Conservation (phyloP, 768 basidiomycete species). For the Lactarius vividus region DNA sequence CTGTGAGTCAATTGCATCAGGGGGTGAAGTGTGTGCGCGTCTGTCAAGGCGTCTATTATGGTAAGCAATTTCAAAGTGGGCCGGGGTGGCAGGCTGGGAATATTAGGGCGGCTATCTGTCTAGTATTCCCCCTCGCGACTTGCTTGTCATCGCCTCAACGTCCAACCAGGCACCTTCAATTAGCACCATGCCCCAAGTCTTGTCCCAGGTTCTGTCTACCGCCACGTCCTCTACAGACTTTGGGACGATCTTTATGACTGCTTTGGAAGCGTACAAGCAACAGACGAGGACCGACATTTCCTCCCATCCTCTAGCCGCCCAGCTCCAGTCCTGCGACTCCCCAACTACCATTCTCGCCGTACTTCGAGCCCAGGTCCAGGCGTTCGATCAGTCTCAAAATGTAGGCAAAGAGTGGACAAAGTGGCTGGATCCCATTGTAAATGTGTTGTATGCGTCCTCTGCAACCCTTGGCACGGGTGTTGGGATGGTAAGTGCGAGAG, state of each 20-base stretch:
- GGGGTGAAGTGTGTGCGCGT: too few species aligned
- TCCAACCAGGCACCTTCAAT: background rate
- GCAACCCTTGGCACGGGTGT: background rate
- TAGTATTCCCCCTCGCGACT: too few species aligned
- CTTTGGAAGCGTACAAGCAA: background rate
- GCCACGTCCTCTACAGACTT: background rate
- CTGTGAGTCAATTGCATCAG: too few species aligned
- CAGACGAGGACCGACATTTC: background rate
- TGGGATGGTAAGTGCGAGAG: background rate
- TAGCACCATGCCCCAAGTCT: background rate
- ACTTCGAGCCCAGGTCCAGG: background rate
- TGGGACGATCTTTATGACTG: background rate
- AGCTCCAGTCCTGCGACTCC: background rate
- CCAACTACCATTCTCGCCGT: background rate
- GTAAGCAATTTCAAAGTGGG: too few species aligned
- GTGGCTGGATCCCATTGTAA: background rate
- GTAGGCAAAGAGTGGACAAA: background rate
- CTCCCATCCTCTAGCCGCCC: background rate
- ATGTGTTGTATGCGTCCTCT: background rate
- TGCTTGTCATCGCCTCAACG: too few species aligned
- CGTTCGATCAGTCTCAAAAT: background rate
- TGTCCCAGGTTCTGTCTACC: background rate
- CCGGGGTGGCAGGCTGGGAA: too few species aligned
- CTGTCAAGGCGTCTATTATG: too few species aligned
- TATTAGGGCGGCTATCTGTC: too few species aligned